Evolutionary conservation across 768 basidiomycete genomes (phyloP), one percentile per base, ranked within the genome.

Genomic region (Hysterangium stoloniferum): DNA sequence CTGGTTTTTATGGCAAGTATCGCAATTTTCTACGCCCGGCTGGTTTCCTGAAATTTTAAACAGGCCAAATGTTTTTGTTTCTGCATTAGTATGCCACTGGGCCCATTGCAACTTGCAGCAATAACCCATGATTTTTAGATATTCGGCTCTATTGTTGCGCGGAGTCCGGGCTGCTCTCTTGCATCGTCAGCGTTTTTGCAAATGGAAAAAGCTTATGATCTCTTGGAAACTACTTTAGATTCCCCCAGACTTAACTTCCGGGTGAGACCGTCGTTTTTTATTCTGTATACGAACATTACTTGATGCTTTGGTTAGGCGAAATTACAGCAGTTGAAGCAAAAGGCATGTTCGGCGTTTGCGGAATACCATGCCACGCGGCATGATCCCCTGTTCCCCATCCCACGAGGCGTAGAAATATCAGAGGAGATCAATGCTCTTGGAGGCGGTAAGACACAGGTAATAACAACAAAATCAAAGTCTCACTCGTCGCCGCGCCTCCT

Each of bases 111-210:
- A 28, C 4, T 6, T 33, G 27, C 15, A 31, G 6, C 31, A n/a
- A n/a, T 42, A 24, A 20, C 17, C 33, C 15, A 41, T 28, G 17
- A 31, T 52, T 6, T 55, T 4, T 52, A 87, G 86, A 82, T 89
- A 78, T 61, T 88, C 34, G 77, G 82, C 9, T 83, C 86, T 7
- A 77, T 88, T n/a, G 83, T 84, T 1, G 86, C 82, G 11, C 80
- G 82, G 47, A 79, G 82, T 3, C 87, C 87, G 4, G 71, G 71
- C 33, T 83, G 78, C 1, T 86, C 83, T 60, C 79, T 84, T 17
- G 84, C 85, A 0, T 71, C 77, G 12, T 83, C 82, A 11, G 86
- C 88, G 1, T 61, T 89, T 52, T 59, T 77, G 12, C 84, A 88
- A 61, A 65, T 89, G 4, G 74, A 76, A 34, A 65, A 67, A 32